Base-by-base conservation (phyloP, 768 basidiomycete genomes). In the Leccinum ochraceum region DNA sequence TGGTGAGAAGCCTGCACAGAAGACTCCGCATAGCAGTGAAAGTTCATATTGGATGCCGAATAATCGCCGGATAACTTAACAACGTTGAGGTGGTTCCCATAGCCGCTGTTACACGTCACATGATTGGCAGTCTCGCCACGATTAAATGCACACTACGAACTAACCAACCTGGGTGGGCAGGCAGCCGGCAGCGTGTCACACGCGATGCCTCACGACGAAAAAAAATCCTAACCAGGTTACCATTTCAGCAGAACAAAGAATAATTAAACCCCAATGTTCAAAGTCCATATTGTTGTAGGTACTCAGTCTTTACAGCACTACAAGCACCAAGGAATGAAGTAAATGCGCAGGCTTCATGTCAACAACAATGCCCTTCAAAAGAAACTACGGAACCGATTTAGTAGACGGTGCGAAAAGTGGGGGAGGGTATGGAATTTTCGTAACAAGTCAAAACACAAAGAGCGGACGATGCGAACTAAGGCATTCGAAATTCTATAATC, bases 361-460 rank as follows among this genome's bases (percentile, higher is more conserved):
- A 6, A 46, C 32, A 59, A 26, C 49, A 54, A 30, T 44, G n/a
- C n/a, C 28, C 30, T 7, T 13, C 8, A 22, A 28, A 30, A 39
- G 53, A 37, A 49, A 53, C 51, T 64, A 60, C 51, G 6, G 1
- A 22, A 44, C 17, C 0, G n/a, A 8, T 3, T 7, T 22, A 2
- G 1, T 2, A 20, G 8, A 52, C 22, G 30, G 34, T 22, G 44
- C 26, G 24, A 44, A 59, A 55, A 55, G 54, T 1, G 24, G 11
- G 10, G n/a, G 11, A 46, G 64, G 68, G 60, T 67, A 69, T 67
- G 32, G 58, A 20, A 46, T 20, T 46, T 22, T 46, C 1, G 60
- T 58, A 66, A 57, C 53, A 53, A 54, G 26, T 57, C 24, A 60
- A 57, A 30, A 57, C 20, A 48, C 37, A 65, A 72, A 0, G 72